Evolutionary conservation across 2,329 filamentous ascomycete species (phyloP).

Genomic region (Clarireedia monteithiana): DNA sequence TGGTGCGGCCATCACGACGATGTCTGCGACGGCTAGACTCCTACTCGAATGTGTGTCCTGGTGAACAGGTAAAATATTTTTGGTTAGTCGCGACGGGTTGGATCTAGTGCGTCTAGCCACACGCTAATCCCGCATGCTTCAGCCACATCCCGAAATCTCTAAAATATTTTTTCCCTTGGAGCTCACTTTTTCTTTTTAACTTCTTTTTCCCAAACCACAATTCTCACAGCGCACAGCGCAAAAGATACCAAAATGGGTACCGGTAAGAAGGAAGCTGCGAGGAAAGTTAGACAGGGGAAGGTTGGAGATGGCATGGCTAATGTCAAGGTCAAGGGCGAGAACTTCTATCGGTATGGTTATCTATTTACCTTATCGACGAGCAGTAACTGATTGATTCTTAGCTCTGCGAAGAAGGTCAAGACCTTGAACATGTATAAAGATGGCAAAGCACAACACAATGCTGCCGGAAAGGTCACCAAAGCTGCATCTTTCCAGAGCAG

Average conservation of each 20-base stretch:
- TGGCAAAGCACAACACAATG: conserved; percentile 74
- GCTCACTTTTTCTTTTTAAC: conserved; percentile 16
- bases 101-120: conserved; percentile 13
- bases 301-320: conserved; percentile 81
- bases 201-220: conserved; percentile 4
- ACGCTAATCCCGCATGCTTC: conserved; percentile 4
- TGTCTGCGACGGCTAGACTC: not conserved
- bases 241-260: conserved; percentile 59
- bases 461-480: conserved; percentile 74
- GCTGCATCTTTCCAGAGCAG: conserved; percentile 77
- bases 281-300: conserved; percentile 80
- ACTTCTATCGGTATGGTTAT: conserved; percentile 74
- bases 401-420: conserved; percentile 78
- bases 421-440: conserved; percentile 85
- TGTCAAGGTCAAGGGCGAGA: conserved; percentile 91
- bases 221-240: conserved; percentile 15
- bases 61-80: conserved; percentile 12
- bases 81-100: conserved; percentile 10
- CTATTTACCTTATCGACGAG: not conserved
- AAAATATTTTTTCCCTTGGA: conserved; percentile 15
- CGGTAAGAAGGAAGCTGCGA: conserved; percentile 82
- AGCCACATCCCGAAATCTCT: conserved; percentile 20
- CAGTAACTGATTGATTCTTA: conserved; percentile 19
- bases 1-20: conserved; percentile 22
- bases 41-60: not conserved